These are phyloP conservation scores for Combretum micranthum DNA, from an alignment of 345 rosid genomes.

Conservation along the genomic window DNA sequence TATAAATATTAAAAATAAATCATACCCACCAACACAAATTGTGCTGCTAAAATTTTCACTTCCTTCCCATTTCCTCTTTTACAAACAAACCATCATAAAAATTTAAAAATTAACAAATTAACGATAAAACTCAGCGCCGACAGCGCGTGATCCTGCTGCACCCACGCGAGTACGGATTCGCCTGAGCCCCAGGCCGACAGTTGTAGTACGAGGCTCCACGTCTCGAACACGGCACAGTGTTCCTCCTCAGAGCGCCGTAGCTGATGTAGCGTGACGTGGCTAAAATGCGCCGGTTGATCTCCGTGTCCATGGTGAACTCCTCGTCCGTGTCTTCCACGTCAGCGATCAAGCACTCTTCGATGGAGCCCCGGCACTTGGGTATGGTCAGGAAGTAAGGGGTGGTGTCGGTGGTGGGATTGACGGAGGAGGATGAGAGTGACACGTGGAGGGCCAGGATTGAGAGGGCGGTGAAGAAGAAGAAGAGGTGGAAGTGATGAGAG, in stretches of 20 bases:
- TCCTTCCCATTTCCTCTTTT: not conserved
- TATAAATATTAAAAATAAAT: no score
- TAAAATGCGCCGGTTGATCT: conserved; percentile 76
- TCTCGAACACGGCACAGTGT: conserved; percentile 75
- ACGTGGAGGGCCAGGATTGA: conserved; percentile 40
- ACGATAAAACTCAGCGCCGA: conserved; percentile 31
- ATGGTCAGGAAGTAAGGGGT: conserved; percentile 27
- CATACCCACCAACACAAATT: no score
- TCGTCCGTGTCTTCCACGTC: conserved; percentile 17
- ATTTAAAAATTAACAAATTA: not conserved
- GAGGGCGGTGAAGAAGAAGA: conserved; percentile 15
- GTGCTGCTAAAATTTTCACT: not conserved
- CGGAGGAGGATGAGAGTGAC: conserved; percentile 22
- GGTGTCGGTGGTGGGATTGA: conserved; percentile 24
- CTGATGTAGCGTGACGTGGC: conserved; percentile 56
- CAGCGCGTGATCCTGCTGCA: conserved; percentile 80
- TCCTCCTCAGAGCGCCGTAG: conserved; percentile 85
- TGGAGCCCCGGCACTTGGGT: conserved; percentile 56
- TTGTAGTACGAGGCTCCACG: conserved; percentile 93
- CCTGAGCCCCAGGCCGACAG: conserved; percentile 63
- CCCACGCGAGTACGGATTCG: conserved; percentile 80
- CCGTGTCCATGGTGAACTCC: conserved; percentile 68
- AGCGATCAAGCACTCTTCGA: conserved; percentile 50
- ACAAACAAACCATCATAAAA: not conserved
- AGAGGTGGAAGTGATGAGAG: no score